Conservation (phyloP, 164 flowering plant species). For the Berberis vulgaris region DNA sequence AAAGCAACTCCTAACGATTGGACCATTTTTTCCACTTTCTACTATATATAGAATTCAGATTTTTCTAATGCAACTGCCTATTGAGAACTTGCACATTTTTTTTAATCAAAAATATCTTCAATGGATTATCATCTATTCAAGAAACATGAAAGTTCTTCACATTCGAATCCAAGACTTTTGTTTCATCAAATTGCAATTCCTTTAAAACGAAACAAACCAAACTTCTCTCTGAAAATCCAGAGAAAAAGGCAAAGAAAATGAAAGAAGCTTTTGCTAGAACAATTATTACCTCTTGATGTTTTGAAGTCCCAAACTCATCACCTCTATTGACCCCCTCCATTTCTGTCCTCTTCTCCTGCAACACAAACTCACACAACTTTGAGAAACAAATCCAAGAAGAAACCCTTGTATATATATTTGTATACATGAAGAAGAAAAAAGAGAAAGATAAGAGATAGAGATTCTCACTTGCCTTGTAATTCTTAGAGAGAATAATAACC, state of each 20-base stretch:
- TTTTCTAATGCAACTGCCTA: no score
- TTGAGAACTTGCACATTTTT: no score
- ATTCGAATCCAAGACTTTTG: no score
- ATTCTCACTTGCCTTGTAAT: not conserved
- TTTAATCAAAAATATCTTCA: no score
- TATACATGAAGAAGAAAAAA: not conserved
- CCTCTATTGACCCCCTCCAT: constrained; percentile 30
- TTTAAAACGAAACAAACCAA: not conserved
- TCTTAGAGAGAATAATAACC: no score
- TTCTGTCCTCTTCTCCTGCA: not conserved
- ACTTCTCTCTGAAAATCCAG: not conserved
- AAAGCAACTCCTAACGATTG: no score
- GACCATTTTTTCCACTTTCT: no score
- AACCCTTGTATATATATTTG: not conserved
- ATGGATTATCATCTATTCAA: no score
- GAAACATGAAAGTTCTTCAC: no score
- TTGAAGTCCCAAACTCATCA: constrained; percentile 23
- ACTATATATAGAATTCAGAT: no score
- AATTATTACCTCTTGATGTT: constrained; percentile 23
- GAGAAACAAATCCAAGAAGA: not conserved
- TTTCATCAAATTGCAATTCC: no score
- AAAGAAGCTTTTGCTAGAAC: not conserved
- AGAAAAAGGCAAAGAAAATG: not conserved
- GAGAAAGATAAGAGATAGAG: not conserved
- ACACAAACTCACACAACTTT: not conserved